A percentile compares a stretch with the other conserved stretches of the same genome.
phyloP scores from a whole-genome alignment of 2,329 filamentous ascomycete genomes.

The Exserohilum rostratum region DNA sequence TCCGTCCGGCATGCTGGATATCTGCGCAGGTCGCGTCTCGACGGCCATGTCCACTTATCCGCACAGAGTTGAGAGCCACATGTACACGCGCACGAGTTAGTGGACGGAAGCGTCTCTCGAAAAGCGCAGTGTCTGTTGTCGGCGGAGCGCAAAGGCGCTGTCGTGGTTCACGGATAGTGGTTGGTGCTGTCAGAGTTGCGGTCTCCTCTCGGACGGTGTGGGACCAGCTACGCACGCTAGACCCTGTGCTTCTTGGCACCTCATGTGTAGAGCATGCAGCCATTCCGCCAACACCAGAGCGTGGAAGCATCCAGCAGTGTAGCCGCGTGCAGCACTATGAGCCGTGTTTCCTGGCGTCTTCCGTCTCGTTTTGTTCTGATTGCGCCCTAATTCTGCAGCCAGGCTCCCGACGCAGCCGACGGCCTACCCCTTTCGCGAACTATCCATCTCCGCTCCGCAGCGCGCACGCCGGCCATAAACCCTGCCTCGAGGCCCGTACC shows the following conservation, averaged over 20 bases:
- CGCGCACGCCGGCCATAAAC: conserved; percentile 31
- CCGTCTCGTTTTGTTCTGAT: conserved; percentile 2
- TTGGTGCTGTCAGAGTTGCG: not conserved
- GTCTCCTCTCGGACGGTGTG: conserved; percentile 12
- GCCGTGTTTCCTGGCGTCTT: conserved; percentile 13
- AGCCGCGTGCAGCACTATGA: conserved; percentile 29
- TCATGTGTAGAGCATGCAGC: conserved; percentile 28
- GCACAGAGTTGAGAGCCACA: no score
- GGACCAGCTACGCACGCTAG: conserved; percentile 19
- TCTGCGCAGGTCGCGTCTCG: not conserved
- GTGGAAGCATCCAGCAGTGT: conserved; percentile 29
- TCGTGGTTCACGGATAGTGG: not conserved
- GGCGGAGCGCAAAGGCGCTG: no score
- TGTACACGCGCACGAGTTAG: no score
- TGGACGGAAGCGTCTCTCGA: no score
- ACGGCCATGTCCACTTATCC: not conserved
- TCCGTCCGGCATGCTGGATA: not conserved
- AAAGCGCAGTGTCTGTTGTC: not conserved
- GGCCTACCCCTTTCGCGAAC: conserved; percentile 33
- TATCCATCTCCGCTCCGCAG: conserved; percentile 22
- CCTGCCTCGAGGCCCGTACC: conserved; percentile 26
- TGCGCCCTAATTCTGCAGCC: conserved; percentile 25
- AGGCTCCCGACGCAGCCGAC: conserved; percentile 14
- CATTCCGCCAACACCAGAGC: conserved; percentile 27
- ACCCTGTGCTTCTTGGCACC: conserved; percentile 24